These are phyloP conservation scores for Tympanopsis confertula DNA, from an alignment of 2,329 filamentous ascomycete species.

Conservation along the genomic window DNA sequence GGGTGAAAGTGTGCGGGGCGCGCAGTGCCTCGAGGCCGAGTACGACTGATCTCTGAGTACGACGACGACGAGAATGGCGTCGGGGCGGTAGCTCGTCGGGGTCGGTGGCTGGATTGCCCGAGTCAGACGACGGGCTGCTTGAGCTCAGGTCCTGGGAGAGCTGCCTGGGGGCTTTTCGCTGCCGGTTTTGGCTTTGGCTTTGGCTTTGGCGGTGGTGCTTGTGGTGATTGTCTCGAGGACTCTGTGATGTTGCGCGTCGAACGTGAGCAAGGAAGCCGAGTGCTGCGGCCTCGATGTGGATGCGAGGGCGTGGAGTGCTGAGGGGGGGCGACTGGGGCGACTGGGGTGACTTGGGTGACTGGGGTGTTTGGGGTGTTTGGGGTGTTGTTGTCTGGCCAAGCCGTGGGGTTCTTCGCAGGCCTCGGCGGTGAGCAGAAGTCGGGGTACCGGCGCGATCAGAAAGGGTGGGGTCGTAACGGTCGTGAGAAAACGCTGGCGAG, in stretches of 20 bases:
- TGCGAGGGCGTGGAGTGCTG: constrained; percentile 13
- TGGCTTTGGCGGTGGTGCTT: constrained; percentile 5
- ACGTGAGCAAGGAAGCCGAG: constrained; percentile 33
- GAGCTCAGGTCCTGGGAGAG: constrained; percentile 37
- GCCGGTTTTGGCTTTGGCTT: constrained; percentile 5
- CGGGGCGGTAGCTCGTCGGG: constrained; percentile 17
- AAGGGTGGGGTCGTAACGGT: constrained; percentile 35
- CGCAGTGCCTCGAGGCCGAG: constrained; percentile 84
- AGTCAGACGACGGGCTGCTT: constrained; percentile 26
- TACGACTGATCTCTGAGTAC: constrained; percentile 85
- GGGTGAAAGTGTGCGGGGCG: constrained; percentile 69
- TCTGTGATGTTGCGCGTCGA: constrained; percentile 20
- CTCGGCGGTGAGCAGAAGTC: constrained; percentile 28
- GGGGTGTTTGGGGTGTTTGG: constrained; percentile 12
- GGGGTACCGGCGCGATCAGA: constrained; percentile 30
- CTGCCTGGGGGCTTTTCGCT: constrained; percentile 16
- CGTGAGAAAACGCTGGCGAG: constrained; percentile 27
- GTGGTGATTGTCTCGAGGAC: constrained; percentile 2
- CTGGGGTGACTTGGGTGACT: constrained; percentile 12
- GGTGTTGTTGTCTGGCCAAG: constrained; percentile 31
- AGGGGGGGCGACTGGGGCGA: constrained; percentile 15
- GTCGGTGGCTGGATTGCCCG: constrained; percentile 19
- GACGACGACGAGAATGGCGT: constrained; percentile 41
- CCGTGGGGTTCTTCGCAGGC: constrained; percentile 38
- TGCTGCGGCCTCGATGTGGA: constrained; percentile 34